Evolutionary conservation across 2,329 filamentous ascomycete species (phyloP).

Genomic region (Pyrenochaeta sp.): DNA sequence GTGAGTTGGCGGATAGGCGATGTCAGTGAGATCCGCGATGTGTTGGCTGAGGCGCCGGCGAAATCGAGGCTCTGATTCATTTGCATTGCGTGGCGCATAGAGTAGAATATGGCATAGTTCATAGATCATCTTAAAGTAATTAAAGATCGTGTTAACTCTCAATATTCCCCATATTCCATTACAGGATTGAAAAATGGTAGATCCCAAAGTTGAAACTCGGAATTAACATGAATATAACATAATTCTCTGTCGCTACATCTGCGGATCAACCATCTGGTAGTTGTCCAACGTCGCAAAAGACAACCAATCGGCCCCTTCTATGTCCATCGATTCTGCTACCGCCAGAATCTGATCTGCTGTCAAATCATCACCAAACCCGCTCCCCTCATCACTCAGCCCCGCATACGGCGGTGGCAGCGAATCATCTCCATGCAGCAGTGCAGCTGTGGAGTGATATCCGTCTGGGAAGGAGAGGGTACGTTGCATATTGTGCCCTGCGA

Average conservation of each 20-base stretch:
- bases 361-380: constrained; percentile 46
- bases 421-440: constrained; percentile 14
- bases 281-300: constrained; percentile 57
- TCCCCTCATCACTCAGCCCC: constrained; percentile 30
- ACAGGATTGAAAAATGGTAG: too few species aligned
- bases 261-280: constrained; percentile 27
- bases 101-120: constrained; percentile 1
- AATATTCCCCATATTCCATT: too few species aligned
- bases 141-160: too few species aligned
- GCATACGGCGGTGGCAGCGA: constrained; percentile 21
- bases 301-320: constrained; percentile 55
- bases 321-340: constrained; percentile 58
- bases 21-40: constrained; percentile 30
- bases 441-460: constrained; percentile 11
- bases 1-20: constrained; percentile 59
- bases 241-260: constrained; percentile 6
- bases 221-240: too few species aligned
- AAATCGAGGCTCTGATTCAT: constrained; percentile 24
- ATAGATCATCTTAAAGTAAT: background rate
- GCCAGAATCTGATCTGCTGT: constrained; percentile 58
- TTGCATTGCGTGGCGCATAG: background rate
- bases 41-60: constrained; percentile 12
- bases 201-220: too few species aligned
- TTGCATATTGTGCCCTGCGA: constrained; percentile 5
- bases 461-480: constrained; percentile 14